These are phyloP conservation scores for Suillus spraguei DNA, from an alignment of 768 basidiomycete genomes.

Conservation along the genomic window DNA sequence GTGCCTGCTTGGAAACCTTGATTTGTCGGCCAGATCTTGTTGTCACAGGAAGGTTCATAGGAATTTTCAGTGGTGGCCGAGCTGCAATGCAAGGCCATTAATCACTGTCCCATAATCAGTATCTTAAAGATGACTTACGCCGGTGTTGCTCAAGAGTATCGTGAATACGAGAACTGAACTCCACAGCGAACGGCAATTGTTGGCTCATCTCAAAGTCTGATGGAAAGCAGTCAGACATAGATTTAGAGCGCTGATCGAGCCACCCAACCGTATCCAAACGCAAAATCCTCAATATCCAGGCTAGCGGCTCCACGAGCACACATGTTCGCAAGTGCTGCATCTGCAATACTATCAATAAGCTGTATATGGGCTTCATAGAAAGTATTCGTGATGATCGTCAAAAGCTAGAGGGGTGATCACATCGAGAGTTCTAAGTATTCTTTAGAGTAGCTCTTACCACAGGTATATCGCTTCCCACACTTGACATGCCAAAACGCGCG, in stretches of 20 bases:
- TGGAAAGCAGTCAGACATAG: background rate
- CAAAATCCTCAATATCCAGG: slow-evolving; percentile 27
- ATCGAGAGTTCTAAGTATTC: background rate
- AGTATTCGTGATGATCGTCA: slow-evolving; percentile 32
- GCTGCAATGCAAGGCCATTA: slow-evolving; percentile 18
- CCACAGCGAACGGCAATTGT: slow-evolving; percentile 30
- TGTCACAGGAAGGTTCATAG: slow-evolving; percentile 12
- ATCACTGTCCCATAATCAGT: background rate
- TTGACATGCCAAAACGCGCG: slow-evolving; percentile 18
- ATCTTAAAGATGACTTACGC: slow-evolving; percentile 20
- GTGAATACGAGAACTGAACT: slow-evolving; percentile 28
- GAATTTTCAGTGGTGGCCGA: slow-evolving; percentile 11
- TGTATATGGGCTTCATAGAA: slow-evolving; percentile 34
- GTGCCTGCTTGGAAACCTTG: slow-evolving; percentile 23
- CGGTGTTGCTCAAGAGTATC: slow-evolving; percentile 11
- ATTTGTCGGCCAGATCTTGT: slow-evolving; percentile 29
- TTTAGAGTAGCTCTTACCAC: slow-evolving; percentile 16
- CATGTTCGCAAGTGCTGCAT: slow-evolving; percentile 30
- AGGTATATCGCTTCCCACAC: slow-evolving; percentile 21
- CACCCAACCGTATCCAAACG: slow-evolving; percentile 31
- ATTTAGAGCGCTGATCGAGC: slow-evolving; percentile 1
- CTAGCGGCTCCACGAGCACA: slow-evolving; percentile 16
- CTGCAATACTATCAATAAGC: slow-evolving; percentile 28
- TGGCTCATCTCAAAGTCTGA: slow-evolving; percentile 35
- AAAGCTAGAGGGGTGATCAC: slow-evolving; percentile 18